These are phyloP conservation scores for Candida sanyaensis DNA, from an alignment of 1,139 yeast species.

Conservation along the genomic window DNA sequence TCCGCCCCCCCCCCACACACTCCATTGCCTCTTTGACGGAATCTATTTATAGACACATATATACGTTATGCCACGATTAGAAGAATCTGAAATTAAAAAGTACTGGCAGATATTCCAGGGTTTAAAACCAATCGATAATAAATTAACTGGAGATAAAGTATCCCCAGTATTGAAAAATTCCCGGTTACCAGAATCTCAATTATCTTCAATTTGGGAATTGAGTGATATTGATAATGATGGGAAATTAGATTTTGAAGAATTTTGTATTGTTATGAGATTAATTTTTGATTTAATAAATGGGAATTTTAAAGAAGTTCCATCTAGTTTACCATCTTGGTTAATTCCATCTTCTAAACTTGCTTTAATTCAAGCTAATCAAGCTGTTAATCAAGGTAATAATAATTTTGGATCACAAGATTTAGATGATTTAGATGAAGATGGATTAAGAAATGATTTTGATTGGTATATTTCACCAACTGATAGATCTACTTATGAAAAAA, in stretches of 20 bases:
- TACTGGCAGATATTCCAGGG: constrained; percentile 98
- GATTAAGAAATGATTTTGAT: constrained; percentile 73
- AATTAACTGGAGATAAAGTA: constrained; percentile 82
- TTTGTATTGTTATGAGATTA: constrained; percentile 94
- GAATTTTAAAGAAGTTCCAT: constrained; percentile 62
- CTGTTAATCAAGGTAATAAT: constrained; percentile 45
- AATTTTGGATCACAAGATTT: constrained; percentile 36
- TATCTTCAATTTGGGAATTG: constrained; percentile 85
- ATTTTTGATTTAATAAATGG: constrained; percentile 90
- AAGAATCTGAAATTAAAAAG: constrained; percentile 92
- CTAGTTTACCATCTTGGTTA: constrained; percentile 82
- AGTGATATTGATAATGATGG: constrained; percentile 95
- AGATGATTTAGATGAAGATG: constrained; percentile 44
- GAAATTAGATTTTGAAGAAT: constrained; percentile 90
- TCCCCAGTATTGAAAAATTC: constrained; percentile 88
- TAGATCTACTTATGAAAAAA: constrained; percentile 72
- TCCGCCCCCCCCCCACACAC: not conserved
- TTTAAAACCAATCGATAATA: constrained; percentile 74
- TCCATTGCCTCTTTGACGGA: too few species aligned
- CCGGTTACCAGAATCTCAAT: constrained; percentile 70
- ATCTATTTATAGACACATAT: not conserved
- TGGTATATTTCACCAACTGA: constrained; percentile 97
- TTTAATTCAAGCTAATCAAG: constrained; percentile 77
- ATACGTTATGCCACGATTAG: constrained; percentile 59
- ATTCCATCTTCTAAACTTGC: constrained; percentile 88